phyloP scores from a whole-genome alignment of 805 yeast genomes.

The Lipomyces sp. region DNA sequence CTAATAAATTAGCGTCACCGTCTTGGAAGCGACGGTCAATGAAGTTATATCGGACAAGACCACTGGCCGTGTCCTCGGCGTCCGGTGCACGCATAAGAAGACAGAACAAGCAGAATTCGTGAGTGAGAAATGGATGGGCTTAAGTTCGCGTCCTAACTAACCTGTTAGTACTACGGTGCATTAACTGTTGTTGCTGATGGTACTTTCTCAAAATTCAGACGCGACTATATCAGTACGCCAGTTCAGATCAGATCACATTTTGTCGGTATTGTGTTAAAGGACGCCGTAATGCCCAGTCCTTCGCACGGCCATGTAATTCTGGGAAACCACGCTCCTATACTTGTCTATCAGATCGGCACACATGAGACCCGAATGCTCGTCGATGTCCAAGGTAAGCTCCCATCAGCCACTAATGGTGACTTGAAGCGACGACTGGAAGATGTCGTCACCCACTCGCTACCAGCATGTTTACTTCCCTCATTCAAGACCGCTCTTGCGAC shows the following conservation, averaged over 20 bases:
- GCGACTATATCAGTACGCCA: conserved; percentile 63
- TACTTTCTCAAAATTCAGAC: conserved; percentile 89
- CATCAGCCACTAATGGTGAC: conserved; percentile 63
- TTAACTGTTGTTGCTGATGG: conserved; percentile 88
- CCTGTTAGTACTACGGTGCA: conserved; percentile 56
- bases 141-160: neutral
- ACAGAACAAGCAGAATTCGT: conserved; percentile 48
- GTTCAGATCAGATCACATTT: conserved; percentile 83
- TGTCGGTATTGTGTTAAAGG: conserved; percentile 75
- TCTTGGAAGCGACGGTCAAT: conserved; percentile 83
- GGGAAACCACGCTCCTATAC: conserved; percentile 84
- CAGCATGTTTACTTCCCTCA: conserved; percentile 66
- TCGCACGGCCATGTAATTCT: conserved; percentile 88
- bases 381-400: conserved; percentile 78
- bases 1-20: conserved; percentile 60
- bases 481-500: conserved; percentile 66
- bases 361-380: conserved; percentile 86
- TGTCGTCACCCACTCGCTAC: conserved; percentile 70
- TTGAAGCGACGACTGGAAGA: conserved; percentile 62
- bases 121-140: conserved; percentile 34
- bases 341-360: conserved; percentile 84
- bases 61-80: conserved; percentile 70
- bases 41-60: conserved; percentile 60
- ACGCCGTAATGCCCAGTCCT: conserved; percentile 76
- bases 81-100: conserved; percentile 52